Percentiles rank a stretch among this genome's conserved stretches.
Conservation (phyloP, 148 eudicot genomes). For the Vaccinium corymbosum region DNA sequence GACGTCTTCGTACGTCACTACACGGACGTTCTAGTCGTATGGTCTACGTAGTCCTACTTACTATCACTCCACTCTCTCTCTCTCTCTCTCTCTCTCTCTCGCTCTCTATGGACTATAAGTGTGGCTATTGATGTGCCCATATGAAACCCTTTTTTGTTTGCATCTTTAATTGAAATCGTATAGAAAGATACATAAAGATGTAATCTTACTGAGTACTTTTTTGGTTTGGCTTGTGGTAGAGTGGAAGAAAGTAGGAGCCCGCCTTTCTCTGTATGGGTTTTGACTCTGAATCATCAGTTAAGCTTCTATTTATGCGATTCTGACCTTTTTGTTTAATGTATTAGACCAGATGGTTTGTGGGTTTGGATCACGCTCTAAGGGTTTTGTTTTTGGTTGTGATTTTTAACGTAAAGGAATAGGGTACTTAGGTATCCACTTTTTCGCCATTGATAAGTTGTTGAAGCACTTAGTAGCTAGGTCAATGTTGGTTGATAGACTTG, state of each 20-base stretch:
- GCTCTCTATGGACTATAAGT: not conserved
- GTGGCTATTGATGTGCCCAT: not conserved
- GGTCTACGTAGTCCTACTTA: too few species aligned
- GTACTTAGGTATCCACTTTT: not conserved
- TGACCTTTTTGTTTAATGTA: not conserved
- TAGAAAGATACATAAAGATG: not conserved
- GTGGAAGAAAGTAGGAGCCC: not conserved
- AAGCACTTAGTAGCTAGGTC: not conserved
- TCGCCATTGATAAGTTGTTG: not conserved
- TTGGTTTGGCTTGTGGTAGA: not conserved
- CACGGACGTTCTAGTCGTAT: too few species aligned
- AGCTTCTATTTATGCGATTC: not conserved
- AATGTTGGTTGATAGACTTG: not conserved
- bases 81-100: not conserved
- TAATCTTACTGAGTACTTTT: not conserved
- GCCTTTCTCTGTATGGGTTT: not conserved
- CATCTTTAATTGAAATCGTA: not conserved
- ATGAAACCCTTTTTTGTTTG: slow-evolving; percentile 5
- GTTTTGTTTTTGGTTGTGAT: not conserved
- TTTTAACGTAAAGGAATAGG: not conserved
- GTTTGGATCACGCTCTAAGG: not conserved
- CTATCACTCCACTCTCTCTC: not conserved
- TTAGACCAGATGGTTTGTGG: not conserved
- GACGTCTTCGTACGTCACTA: too few species aligned
- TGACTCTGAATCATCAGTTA: not conserved